These are phyloP conservation scores for Zopfochytrium polystomum DNA, from an alignment of 371 early-diverging fungal genomes.

Conservation along the genomic window DNA sequence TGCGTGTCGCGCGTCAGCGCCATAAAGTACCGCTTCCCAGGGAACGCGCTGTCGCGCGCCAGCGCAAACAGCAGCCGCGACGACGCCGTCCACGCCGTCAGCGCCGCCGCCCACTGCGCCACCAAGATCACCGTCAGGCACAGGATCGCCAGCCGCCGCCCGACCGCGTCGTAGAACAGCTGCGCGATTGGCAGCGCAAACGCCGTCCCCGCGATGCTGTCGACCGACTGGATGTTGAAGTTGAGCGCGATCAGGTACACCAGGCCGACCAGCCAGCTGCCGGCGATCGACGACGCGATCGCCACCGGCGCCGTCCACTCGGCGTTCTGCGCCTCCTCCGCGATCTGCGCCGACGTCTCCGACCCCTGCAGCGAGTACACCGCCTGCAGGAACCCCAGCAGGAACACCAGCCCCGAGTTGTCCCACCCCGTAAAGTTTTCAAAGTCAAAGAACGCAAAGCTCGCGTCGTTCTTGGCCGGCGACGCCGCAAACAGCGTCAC, in stretches of 20 bases:
- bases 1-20: too few relatives aligned
- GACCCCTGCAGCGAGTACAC: conserved; percentile 69
- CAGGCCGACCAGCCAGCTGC: conserved; percentile 48
- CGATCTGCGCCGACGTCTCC: conserved; percentile 69
- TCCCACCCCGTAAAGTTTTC: conserved; percentile 23
- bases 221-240: conserved; percentile 63
- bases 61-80: too few relatives aligned
- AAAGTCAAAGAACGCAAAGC: conserved; percentile 36
- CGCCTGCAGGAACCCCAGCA: conserved; percentile 51
- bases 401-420: conserved; percentile 41
- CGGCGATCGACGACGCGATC: conserved; percentile 56
- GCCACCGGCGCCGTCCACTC: conserved; percentile 59
- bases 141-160: conserved; percentile 52
- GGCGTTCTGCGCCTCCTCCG: conserved; percentile 63
- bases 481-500: conserved; percentile 47
- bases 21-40: too few relatives aligned
- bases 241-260: conserved; percentile 42
- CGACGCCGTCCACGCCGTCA: too few relatives aligned
- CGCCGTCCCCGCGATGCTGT: conserved; percentile 29
- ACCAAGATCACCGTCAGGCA: conserved; percentile 44
- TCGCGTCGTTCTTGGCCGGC: conserved; percentile 43
- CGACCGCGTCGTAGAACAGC: conserved; percentile 43
- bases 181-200: background rate
- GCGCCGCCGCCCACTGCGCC: too few relatives aligned
- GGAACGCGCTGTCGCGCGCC: too few relatives aligned